Percentiles rank a stretch among this genome's conserved stretches.
phyloP scores from a whole-genome alignment of 2,329 filamentous ascomycete genomes.

The Alternaria sp. region DNA sequence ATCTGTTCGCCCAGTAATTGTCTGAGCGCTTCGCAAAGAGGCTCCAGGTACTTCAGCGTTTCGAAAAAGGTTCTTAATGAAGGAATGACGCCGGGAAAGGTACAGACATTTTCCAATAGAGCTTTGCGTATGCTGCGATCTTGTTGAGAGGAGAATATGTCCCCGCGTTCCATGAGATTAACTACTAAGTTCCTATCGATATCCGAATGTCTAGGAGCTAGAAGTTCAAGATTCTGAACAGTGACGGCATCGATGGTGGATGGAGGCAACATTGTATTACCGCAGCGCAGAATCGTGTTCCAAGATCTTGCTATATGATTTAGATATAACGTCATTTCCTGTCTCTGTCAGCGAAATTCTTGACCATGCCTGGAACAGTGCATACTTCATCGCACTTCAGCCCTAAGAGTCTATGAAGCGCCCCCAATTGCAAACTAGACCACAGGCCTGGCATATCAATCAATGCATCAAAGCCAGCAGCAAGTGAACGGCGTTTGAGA shows the following conservation, averaged over 20 bases:
- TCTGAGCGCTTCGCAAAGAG: conserved; percentile 21
- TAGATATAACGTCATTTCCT: conserved; percentile 29
- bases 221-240: conserved; percentile 16
- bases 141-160: conserved; percentile 19
- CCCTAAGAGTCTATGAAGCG: conserved; percentile 28
- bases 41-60: conserved; percentile 28
- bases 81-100: conserved; percentile 13
- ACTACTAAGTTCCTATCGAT: conserved; percentile 15
- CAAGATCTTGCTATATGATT: conserved; percentile 15
- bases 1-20: conserved; percentile 18
- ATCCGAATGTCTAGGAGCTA: conserved; percentile 16
- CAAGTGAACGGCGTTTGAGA: conserved; percentile 19
- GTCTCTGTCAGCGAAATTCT: not conserved
- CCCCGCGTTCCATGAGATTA: conserved; percentile 10
- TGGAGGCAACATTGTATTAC: conserved; percentile 9
- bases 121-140: conserved; percentile 4
- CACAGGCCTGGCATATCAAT: conserved; percentile 31
- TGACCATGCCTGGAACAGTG: not conserved
- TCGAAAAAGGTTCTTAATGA: conserved; percentile 26
- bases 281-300: conserved; percentile 18
- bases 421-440: conserved; percentile 29
- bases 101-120: conserved; percentile 18
- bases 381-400: conserved; percentile 32
- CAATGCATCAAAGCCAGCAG: conserved; percentile 24
- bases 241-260: conserved; percentile 16